Percentiles rank a stretch among this genome's conserved stretches.
These are phyloP conservation scores for Cladosporium sp. DNA, from an alignment of 2,329 filamentous ascomycete genomes.

Conservation along the genomic window DNA sequence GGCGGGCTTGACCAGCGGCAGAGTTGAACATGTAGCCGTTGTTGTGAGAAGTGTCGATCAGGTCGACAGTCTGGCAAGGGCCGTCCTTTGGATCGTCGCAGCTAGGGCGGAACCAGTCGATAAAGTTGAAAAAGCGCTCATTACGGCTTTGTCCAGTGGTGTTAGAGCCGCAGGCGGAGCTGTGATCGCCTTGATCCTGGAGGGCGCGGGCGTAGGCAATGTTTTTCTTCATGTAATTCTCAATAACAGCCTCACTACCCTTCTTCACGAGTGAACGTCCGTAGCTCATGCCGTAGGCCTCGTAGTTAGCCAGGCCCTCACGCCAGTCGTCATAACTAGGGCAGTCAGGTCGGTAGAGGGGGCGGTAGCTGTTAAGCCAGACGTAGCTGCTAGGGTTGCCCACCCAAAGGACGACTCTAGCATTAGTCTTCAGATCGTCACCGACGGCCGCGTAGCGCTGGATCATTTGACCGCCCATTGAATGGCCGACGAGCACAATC, in stretches of 20 bases:
- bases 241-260: conserved; percentile 23
- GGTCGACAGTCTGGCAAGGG: conserved; percentile 29
- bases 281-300: conserved; percentile 23
- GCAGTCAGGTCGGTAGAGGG: conserved; percentile 25
- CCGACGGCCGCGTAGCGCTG: conserved; percentile 31
- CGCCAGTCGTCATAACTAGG: conserved; percentile 30
- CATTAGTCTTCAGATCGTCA: conserved; percentile 17
- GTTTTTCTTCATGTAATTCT: conserved; percentile 26
- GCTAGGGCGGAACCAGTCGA: conserved; percentile 26
- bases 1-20: conserved; percentile 24
- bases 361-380: conserved; percentile 28
- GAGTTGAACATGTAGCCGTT: conserved; percentile 30
- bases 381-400: conserved; percentile 31
- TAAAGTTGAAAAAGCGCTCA: conserved; percentile 34
- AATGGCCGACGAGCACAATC: conserved; percentile 33
- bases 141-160: conserved; percentile 29
- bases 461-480: conserved; percentile 29
- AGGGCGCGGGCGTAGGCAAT: conserved; percentile 31
- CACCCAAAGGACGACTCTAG: conserved; percentile 29
- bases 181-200: conserved; percentile 29
- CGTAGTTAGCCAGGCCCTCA: conserved; percentile 27
- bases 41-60: conserved; percentile 27
- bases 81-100: conserved; percentile 20
- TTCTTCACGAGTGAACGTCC: conserved; percentile 21
- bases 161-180: conserved; percentile 24